phyloP scores from a whole-genome alignment of 305 asterid genomes.

The Fraxinus paxiana region DNA sequence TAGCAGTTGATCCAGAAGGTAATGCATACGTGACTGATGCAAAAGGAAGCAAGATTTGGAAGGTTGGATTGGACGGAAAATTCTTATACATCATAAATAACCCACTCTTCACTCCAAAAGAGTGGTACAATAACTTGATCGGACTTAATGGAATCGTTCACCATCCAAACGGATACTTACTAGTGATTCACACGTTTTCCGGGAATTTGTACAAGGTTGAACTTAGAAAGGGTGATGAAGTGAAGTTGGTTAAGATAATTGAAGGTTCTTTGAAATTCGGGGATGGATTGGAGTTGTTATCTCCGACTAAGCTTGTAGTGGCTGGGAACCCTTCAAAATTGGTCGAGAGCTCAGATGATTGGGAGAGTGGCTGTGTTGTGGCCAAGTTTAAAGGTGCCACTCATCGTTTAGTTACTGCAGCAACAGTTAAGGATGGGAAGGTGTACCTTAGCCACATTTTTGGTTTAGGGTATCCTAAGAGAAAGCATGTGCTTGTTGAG shows the following conservation, averaged over 20 bases:
- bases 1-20: slow-evolving; percentile 71
- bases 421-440: slow-evolving; percentile 74
- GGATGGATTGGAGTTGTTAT: slow-evolving; percentile 69
- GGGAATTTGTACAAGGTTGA: slow-evolving; percentile 69
- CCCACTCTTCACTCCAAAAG: slow-evolving; percentile 56
- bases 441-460: slow-evolving; percentile 68
- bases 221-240: slow-evolving; percentile 35
- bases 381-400: slow-evolving; percentile 51
- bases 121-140: slow-evolving; percentile 60
- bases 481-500: slow-evolving; percentile 71
- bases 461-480: slow-evolving; percentile 84
- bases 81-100: slow-evolving; percentile 42
- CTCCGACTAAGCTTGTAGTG: slow-evolving; percentile 65
- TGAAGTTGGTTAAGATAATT: slow-evolving; percentile 41
- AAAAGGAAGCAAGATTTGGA: slow-evolving; percentile 71
- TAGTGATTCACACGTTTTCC: slow-evolving; percentile 59
- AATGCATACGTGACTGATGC: slow-evolving; percentile 71
- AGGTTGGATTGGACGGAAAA: slow-evolving; percentile 61
- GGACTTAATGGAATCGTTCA: slow-evolving; percentile 76
- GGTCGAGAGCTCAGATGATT: slow-evolving; percentile 69
- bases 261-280: slow-evolving; percentile 58
- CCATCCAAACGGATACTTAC: slow-evolving; percentile 85
- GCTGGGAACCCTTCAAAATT: slow-evolving; percentile 63
- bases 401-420: slow-evolving; percentile 70
- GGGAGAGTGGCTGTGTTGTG: slow-evolving; percentile 54